A percentile compares a stretch with the other conserved stretches of the same genome.
These are phyloP conservation scores for Penicillium turbatum DNA, from an alignment of 495 filamentous ascomycete genomes.

Conservation along the genomic window DNA sequence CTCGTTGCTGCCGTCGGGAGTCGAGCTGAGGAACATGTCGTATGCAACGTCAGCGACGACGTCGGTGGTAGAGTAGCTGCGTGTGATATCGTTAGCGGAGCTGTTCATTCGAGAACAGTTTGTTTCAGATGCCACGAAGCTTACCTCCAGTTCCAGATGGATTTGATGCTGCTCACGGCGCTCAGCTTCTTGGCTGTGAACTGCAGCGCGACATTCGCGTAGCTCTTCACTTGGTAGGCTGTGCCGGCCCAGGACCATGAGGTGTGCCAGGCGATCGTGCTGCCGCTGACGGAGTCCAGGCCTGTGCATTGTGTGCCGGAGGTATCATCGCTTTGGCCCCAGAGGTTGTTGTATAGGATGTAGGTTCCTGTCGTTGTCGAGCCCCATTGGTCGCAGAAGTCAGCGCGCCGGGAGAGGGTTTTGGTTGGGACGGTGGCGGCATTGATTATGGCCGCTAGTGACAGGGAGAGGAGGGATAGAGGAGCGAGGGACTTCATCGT, in stretches of 20 bases:
- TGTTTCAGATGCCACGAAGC: background rate
- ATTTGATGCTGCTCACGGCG: conserved; percentile 47
- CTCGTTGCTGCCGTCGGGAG: conserved; percentile 40
- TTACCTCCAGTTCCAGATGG: conserved; percentile 53
- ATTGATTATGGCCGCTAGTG: conserved; percentile 31
- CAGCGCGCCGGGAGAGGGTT: conserved; percentile 37
- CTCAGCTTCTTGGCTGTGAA: conserved; percentile 46
- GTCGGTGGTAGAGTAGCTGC: conserved; percentile 50
- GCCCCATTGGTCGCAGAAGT: conserved; percentile 51
- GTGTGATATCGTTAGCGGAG: background rate
- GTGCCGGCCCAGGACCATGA: conserved; percentile 55
- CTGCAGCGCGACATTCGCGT: conserved; percentile 48
- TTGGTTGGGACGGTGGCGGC: conserved; percentile 35
- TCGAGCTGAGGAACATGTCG: conserved; percentile 57
- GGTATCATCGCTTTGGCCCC: conserved; percentile 41
- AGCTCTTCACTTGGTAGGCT: conserved; percentile 54
- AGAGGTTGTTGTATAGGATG: conserved; percentile 54
- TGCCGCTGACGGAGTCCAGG: conserved; percentile 43
- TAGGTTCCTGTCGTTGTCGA: conserved; percentile 41
- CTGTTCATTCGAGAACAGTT: background rate
- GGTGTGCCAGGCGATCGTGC: conserved; percentile 52
- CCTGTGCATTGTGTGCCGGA: conserved; percentile 56
- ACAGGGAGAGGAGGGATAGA: conserved; percentile 22
- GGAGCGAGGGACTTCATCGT: conserved; percentile 36
- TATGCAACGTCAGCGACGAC: conserved; percentile 63